Evolutionary conservation across 352 stramenopile genomes (phyloP), one percentile per base, ranked within the genome.

Genomic region (Phytophthora cactorum): DNA sequence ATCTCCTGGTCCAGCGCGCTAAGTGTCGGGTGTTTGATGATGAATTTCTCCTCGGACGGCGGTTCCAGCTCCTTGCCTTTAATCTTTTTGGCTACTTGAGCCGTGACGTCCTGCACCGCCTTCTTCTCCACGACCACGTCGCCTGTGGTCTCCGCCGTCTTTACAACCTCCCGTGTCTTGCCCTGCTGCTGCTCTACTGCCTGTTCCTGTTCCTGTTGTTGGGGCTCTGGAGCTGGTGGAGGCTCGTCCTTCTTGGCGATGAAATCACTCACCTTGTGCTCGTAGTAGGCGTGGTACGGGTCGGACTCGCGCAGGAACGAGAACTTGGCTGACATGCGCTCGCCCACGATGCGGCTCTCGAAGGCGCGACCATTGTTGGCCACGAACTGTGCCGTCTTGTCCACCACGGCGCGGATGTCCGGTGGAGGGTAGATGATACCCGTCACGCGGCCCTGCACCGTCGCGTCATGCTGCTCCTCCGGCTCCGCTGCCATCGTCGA

Each of bases 341-440:
- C 96, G 55, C 90, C 95, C 56, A 87, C 95, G 78, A 99, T 99
- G 61, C 96, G 94, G 64, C 90, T 88, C 84, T 99, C 98, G 70
- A 99, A 99, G 44, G 85, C 96, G 63, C 97, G 92, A 6, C 98
- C 98, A 75, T 99, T 98, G 71, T 97, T 98, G 27, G 97, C 97
- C 52, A 99, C 97, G 75, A 99, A 99, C 73, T 98, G 85, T 52
- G 98, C 97, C 6, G 98, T 99, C 81, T 98, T 99, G 82, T 99
- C 97, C 56, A 98, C 96, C 32, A 99, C 96, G 4, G 94, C 95
- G 52, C 97, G 90, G 63, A 99, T 99, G 63, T 99, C 97, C 10
- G 97, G 97, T 45, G 98, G 98, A 54, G 98, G 98, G 59, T 95
- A 92, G 82, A 99, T 99, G 39, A 99, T 77, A 52, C 93, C 95